Evolutionary conservation across 108 stramenopile species (phyloP), one percentile per base, ranked within the genome.

Genomic region (Cyclotella sp.): DNA sequence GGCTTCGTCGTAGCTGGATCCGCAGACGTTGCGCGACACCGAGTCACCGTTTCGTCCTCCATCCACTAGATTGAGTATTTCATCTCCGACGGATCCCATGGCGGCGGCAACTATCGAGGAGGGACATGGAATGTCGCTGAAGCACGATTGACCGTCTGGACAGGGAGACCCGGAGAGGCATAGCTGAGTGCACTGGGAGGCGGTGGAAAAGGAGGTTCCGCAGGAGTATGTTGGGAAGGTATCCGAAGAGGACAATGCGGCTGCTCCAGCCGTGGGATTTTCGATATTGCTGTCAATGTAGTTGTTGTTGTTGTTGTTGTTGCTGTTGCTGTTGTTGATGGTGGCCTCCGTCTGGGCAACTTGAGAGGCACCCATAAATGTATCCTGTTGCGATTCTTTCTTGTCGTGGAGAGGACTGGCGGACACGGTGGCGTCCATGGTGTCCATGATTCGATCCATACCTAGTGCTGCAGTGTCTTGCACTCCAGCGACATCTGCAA

Each of bases 151-250:
- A 0, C 70, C 57, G 4, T 69, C 60, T 40, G 68, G 68, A 52
- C 76, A 77, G 0, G 34, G 61, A 24, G 39, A 9, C 0, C 78
- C 78, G 3, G 46, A 29, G 13, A 72, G 64, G 47, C 78, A 79
- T 27, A 79, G 78, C 26, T 11, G 15, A 18, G 9, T 21, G 71
- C 78, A 79, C 3, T 70, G 54, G 21, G 15, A 18, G 14, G 78
- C 78, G 15, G 30, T 12, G 45, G 28, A 12, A 14, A 30, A 47
- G 22, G 4, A 12, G 24, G 70, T 55, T 0, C 78, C 78, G 65
- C 78, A 79, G 34, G 78, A 71, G 52, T 61, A 71, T 30, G 78
- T 79, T 15, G 70, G 70, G 46, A 79, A 79, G 43, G 70, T 67
- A 12, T 66, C 58, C 44, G 40, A n/a, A 46, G 30, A 2, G 3